A percentile compares a stretch with the other conserved stretches of the same genome.
Evolutionary conservation across 2,329 filamentous ascomycete species (phyloP).

Genomic region (Purpureocillium takamizusanense): DNA sequence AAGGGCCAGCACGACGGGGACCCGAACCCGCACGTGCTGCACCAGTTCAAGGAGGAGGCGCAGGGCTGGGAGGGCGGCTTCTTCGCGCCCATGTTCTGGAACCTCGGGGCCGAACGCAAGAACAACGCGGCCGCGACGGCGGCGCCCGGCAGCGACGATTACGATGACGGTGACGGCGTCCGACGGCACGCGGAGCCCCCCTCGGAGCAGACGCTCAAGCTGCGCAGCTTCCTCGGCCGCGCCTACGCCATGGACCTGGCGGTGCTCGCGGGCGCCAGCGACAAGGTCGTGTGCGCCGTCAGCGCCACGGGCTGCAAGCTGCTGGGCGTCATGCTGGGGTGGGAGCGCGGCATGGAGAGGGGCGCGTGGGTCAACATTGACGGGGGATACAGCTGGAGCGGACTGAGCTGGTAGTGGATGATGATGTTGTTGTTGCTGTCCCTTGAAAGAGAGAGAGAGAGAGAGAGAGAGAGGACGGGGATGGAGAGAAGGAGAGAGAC

Average conservation of each 20-base stretch:
- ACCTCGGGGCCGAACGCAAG: constrained; percentile 47
- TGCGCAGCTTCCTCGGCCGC: constrained; percentile 68
- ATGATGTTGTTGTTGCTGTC: too few relatives aligned
- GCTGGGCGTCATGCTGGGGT: constrained; percentile 79
- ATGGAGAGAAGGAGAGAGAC: too few relatives aligned
- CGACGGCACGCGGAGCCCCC: constrained; percentile 18
- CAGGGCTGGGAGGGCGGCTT: constrained; percentile 87
- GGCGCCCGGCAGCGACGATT: constrained; percentile 9
- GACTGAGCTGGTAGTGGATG: constrained; percentile 23
- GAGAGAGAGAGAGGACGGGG: too few relatives aligned
- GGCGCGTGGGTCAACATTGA: constrained; percentile 74
- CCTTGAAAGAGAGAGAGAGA: too few relatives aligned
- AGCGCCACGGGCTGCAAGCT: constrained; percentile 65
- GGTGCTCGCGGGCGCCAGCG: constrained; percentile 58
- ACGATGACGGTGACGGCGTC: too few relatives aligned
- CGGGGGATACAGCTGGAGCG: constrained; percentile 55
- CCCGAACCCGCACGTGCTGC: constrained; percentile 40
- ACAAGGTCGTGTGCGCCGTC: constrained; percentile 68
- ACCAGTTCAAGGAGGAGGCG: constrained; percentile 63
- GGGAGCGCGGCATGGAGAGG: constrained; percentile 56
- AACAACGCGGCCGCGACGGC: constrained; percentile 26
- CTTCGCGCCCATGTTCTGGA: constrained; percentile 74
- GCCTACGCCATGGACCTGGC: constrained; percentile 76
- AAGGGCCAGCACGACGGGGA: constrained; percentile 27
- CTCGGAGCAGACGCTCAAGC: constrained; percentile 47